Conservation (phyloP, 495 filamentous ascomycete genomes). For the Aspergillus funiculosus region DNA sequence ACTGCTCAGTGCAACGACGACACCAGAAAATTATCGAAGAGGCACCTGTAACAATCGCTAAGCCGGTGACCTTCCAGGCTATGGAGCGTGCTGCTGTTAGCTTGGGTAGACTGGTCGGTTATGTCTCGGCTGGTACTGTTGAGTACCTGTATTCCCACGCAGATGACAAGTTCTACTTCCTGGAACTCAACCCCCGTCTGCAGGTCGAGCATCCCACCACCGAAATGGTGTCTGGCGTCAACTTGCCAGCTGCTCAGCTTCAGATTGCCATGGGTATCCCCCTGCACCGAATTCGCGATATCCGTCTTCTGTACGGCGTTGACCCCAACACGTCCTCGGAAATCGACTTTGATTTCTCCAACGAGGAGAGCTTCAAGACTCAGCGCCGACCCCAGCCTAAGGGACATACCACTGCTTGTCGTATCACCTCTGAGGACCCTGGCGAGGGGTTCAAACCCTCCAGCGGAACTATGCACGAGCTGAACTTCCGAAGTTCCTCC, state of each 20-base stretch:
- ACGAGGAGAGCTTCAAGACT: constrained; percentile 71
- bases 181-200: constrained; percentile 95
- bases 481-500: constrained; percentile 97
- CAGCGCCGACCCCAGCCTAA: constrained; percentile 89
- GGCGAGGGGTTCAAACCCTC: constrained; percentile 99
- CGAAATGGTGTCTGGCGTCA: constrained; percentile 98
- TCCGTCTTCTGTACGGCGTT: constrained; percentile 91
- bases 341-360: constrained; percentile 96
- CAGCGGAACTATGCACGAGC: constrained; percentile 95
- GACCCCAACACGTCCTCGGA: constrained; percentile 79
- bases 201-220: constrained; percentile 99
- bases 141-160: constrained; percentile 99
- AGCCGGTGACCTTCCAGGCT: constrained; percentile 75
- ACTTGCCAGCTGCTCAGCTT: constrained; percentile 92
- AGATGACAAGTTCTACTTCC: constrained; percentile 98
- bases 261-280: constrained; percentile 99
- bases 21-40: constrained; percentile 99
- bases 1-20: constrained; percentile 96
- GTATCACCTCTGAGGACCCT: constrained; percentile 98
- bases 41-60: constrained; percentile 94
- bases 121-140: constrained; percentile 97
- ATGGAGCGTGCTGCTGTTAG: constrained; percentile 98
- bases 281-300: constrained; percentile 90
- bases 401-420: constrained; percentile 95
- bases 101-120: constrained; percentile 87